Base-by-base conservation (phyloP, 2,329 filamentous ascomycete genomes). In the Cryphonectria naterciae region DNA sequence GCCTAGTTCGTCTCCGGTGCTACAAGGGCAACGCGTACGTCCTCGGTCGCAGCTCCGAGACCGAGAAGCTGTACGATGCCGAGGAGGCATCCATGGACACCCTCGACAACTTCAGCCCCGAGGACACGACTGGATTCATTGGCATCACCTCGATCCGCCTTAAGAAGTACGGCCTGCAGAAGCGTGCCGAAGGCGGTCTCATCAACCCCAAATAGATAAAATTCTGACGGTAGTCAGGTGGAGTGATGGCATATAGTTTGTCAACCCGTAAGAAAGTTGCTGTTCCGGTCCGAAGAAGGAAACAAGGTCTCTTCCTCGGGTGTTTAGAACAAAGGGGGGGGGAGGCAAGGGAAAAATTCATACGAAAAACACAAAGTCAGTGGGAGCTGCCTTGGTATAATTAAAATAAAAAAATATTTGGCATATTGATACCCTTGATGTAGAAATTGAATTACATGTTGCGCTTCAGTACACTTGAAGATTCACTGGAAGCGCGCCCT, bases 61-160 rank as follows among this genome's bases (percentile, higher is more conserved):
- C 81, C 56, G 80, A 78, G 76, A 88, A 87, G 78, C 81, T 88
- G 8, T 88, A 88, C 81, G 81, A 78, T 19, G 82, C 83, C 76
- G 78, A 83, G 62, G 81, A 87, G 71, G 81, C 82, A 1, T 83
- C 79, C 69, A 88, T 88, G 85, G 72, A 73, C 46, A 73, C 67
- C 39, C 70, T 73, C n/a, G 72, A 73, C 65, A 73, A 73, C 72
- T 73, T 73, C 70, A 73, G 72, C 72, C 73, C 73, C 28, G 71
- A 73, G 73, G 73, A 74, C 68, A 73, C 73, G 5, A 74, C 76
- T 68, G 78, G 78, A 13, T 83, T 85, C 72, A 83, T 91, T 76
- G 83, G 83, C 63, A 85, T 90, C 68, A 84, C 91, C 75, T 85
- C 86, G 72, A 87, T 87, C 66, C 80, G 83, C 67, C 78, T 86